Evolutionary conservation across 176 grass and related monocot genomes (phyloP).

Genomic region (Phragmites australis): DNA sequence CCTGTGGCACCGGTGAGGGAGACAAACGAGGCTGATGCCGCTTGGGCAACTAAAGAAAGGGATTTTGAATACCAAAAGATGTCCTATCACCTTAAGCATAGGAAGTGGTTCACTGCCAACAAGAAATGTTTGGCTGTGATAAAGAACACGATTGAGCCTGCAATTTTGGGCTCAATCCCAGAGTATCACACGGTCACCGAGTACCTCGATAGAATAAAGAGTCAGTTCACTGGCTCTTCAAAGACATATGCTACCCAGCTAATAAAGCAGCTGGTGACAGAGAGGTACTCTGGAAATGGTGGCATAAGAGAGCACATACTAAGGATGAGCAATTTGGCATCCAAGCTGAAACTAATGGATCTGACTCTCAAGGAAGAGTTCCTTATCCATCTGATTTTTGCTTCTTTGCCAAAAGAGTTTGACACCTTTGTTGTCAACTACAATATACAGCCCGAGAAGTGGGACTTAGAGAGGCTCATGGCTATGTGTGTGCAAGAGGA

Average conservation of each 20-base stretch:
- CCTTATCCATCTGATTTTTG: no score
- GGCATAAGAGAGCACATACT: no score
- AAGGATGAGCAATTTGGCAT: no score
- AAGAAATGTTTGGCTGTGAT: not conserved
- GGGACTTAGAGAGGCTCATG: not conserved
- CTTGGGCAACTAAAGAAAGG: not conserved
- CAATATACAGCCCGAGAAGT: not conserved
- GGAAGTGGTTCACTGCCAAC: not conserved
- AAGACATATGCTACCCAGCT: no score
- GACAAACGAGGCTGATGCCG: not conserved
- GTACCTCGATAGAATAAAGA: not conserved
- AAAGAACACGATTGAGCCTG: not conserved
- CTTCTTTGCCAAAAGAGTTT: no score
- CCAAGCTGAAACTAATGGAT: no score
- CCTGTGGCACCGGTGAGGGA: not conserved
- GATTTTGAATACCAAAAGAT: not conserved
- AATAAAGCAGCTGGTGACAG: no score
- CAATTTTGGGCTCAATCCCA: not conserved
- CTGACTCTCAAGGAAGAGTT: no score
- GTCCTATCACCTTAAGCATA: not conserved
- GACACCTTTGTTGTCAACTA: not conserved
- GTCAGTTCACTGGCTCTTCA: not conserved
- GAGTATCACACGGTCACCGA: not conserved
- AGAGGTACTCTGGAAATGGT: no score
- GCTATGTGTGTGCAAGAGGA: no score